Conservation (phyloP, 371 early-diverging fungal genomes). For the Thermomucor indicae-seudaticae region DNA sequence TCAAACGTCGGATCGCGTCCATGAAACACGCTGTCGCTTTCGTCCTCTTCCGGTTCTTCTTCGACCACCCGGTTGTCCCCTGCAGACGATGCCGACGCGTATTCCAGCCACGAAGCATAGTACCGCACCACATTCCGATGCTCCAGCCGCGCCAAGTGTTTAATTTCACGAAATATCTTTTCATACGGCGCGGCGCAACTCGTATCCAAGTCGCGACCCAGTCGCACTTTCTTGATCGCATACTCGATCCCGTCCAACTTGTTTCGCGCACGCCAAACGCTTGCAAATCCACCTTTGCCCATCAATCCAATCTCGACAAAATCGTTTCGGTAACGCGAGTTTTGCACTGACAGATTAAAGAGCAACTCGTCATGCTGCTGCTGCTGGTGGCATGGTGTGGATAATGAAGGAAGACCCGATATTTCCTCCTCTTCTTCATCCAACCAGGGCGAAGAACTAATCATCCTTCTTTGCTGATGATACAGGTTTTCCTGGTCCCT, state of each 20-base stretch:
- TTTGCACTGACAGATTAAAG: slow-evolving; percentile 46
- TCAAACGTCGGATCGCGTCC: neutral
- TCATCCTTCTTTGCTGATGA: neutral
- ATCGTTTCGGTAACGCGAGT: slow-evolving; percentile 80
- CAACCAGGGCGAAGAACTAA: neutral
- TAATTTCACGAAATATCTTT: slow-evolving; percentile 89
- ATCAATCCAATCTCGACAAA: slow-evolving; percentile 74
- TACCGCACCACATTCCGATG: slow-evolving; percentile 93
- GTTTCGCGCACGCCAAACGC: slow-evolving; percentile 75
- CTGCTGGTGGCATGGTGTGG: neutral
- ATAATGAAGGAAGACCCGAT: neutral
- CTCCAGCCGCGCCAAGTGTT: slow-evolving; percentile 80
- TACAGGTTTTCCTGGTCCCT: slow-evolving; percentile 17
- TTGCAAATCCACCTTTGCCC: slow-evolving; percentile 95
- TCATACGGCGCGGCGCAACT: slow-evolving; percentile 51
- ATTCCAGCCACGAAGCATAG: slow-evolving; percentile 91
- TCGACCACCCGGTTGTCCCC: neutral
- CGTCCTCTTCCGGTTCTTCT: neutral
- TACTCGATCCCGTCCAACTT: slow-evolving; percentile 82
- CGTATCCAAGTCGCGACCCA: slow-evolving; percentile 36
- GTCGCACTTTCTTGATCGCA: slow-evolving; percentile 83
- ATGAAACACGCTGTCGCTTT: neutral
- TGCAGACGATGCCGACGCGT: slow-evolving; percentile 21
- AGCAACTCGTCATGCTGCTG: slow-evolving; percentile 5
- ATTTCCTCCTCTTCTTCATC: too few relatives aligned